Evolutionary conservation across 2,329 filamentous ascomycete species (phyloP).

Genomic region (Penicillium capsulatum): DNA sequence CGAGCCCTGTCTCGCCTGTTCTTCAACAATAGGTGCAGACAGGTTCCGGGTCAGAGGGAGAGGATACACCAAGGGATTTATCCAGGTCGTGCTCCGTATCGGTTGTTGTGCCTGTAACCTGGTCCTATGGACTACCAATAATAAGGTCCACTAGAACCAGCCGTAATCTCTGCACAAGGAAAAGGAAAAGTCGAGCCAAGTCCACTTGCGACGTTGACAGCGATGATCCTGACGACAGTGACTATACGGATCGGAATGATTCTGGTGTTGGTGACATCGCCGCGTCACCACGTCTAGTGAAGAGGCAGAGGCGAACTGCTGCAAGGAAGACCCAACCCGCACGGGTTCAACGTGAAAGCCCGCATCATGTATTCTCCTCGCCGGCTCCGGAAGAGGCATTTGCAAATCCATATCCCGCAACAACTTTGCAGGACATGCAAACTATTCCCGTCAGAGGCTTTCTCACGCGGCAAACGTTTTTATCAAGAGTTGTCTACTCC

Average conservation of each 20-base stretch:
- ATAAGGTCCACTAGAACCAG: not conserved
- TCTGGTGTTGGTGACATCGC: not conserved
- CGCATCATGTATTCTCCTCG: not conserved
- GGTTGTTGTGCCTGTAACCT: not conserved
- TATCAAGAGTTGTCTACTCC: not conserved
- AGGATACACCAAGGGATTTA: constrained; percentile 2
- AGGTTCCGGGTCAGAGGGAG: constrained; percentile 1
- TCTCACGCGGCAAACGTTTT: constrained; percentile 1
- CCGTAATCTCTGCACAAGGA: not conserved
- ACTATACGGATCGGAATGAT: constrained; percentile 4
- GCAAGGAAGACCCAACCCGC: not conserved
- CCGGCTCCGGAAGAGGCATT: not conserved
- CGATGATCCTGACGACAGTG: constrained; percentile 1
- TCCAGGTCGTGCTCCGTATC: constrained; percentile 1
- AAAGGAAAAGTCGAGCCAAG: not conserved
- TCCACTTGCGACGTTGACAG: not conserved
- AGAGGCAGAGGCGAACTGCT: not conserved
- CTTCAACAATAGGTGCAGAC: constrained; percentile 1
- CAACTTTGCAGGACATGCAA: constrained; percentile 3
- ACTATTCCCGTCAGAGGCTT: constrained; percentile 3
- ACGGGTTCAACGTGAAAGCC: not conserved
- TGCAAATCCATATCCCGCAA: not conserved
- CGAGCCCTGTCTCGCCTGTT: not conserved
- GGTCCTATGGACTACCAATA: not conserved
- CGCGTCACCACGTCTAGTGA: not conserved